Conservation (phyloP, 805 yeast genomes). For the Wickerhamiella dianesei region DNA sequence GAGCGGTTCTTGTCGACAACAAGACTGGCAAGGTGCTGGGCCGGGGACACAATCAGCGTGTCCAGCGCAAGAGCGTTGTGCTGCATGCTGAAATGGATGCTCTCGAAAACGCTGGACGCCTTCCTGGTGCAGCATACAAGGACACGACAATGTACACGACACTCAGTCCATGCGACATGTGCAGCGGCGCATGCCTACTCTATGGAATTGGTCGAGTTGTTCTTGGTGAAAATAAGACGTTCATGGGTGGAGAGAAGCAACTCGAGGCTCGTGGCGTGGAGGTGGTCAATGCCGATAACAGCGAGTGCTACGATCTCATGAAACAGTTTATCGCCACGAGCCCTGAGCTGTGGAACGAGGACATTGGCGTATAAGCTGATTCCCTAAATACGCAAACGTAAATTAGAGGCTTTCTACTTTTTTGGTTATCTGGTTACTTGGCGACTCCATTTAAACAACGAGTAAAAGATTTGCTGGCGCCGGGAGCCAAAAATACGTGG, state of each 20-base stretch:
- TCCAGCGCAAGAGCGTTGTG: conserved; percentile 72
- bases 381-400: too few relatives aligned
- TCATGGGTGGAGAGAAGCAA: conserved; percentile 71
- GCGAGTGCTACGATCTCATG: conserved; percentile 46
- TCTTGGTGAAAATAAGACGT: conserved; percentile 76
- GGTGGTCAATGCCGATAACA: conserved; percentile 24
- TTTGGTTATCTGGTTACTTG: too few relatives aligned
- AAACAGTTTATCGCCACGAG: conserved; percentile 50
- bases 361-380: conserved; percentile 23
- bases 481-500: too few relatives aligned
- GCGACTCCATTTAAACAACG: too few relatives aligned
- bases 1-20: conserved; percentile 57
- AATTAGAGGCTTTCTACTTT: too few relatives aligned
- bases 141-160: conserved; percentile 87
- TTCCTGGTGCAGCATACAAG: conserved; percentile 65
- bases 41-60: conserved; percentile 78
- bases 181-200: conserved; percentile 82
- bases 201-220: conserved; percentile 83
- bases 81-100: conserved; percentile 89
- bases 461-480: too few relatives aligned
- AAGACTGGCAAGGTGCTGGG: conserved; percentile 69
- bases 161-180: conserved; percentile 87
- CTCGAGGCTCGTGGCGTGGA: conserved; percentile 50
- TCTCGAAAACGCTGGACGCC: conserved; percentile 80
- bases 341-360: conserved; percentile 30